A percentile compares a stretch with the other conserved stretches of the same genome.
Evolutionary conservation across 768 basidiomycete genomes (phyloP).

Genomic region (Lyophyllum atratum): DNA sequence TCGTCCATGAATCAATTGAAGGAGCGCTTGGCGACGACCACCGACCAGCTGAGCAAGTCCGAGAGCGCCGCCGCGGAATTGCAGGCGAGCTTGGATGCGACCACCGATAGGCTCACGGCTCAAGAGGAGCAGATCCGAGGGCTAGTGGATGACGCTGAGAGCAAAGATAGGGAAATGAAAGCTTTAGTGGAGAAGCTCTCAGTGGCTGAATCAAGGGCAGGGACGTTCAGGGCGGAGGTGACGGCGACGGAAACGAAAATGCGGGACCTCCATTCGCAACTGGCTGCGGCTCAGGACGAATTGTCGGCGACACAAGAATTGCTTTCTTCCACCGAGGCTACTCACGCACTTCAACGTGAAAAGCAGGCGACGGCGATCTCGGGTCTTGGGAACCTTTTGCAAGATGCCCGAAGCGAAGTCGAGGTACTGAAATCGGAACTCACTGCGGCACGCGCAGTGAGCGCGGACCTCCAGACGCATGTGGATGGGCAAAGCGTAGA

Average conservation of each 20-base stretch:
- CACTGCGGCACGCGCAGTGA: not conserved
- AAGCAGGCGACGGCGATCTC: constrained; percentile 11
- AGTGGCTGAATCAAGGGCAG: constrained; percentile 10
- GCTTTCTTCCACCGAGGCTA: constrained; percentile 11
- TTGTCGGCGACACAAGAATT: constrained; percentile 10
- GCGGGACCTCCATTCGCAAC: constrained; percentile 11
- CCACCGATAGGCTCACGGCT: constrained; percentile 9
- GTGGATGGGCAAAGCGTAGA: constrained; percentile 14
- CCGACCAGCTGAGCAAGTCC: constrained; percentile 4
- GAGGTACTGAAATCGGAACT: not conserved
- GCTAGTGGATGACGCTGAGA: constrained; percentile 4
- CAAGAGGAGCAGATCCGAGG: constrained; percentile 11
- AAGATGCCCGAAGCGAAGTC: constrained; percentile 1
- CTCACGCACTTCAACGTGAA: constrained; percentile 11
- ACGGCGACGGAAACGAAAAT: constrained; percentile 1
- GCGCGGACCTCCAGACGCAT: constrained; percentile 11
- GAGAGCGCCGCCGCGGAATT: constrained; percentile 6
- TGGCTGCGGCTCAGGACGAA: constrained; percentile 8
- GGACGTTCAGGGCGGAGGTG: constrained; percentile 8
- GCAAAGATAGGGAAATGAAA: constrained; percentile 13
- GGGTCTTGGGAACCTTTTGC: constrained; percentile 9
- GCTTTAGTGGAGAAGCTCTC: constrained; percentile 12
- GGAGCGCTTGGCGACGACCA: constrained; percentile 4
- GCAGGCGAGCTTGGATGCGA: constrained; percentile 5
- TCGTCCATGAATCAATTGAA: constrained; percentile 7